Percentiles rank a stretch among this genome's conserved stretches.
Evolutionary conservation across 805 yeast genomes (phyloP).

Genomic region (Nematodospora valgi): DNA sequence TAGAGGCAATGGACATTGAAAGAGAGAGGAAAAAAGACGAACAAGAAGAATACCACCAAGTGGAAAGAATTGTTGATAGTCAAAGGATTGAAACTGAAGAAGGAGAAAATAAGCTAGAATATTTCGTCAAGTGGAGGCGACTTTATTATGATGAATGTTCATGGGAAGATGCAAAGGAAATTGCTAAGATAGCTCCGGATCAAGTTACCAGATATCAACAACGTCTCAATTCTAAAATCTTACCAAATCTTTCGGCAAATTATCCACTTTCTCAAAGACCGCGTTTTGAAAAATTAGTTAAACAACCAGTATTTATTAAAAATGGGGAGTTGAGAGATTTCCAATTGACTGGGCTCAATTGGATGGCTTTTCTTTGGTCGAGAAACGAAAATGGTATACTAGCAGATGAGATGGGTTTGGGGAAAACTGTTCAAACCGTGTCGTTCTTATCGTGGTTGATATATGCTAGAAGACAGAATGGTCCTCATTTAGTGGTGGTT

Average conservation of each 20-base stretch:
- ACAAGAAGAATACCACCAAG: slow-evolving; percentile 75
- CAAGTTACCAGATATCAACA: slow-evolving; percentile 82
- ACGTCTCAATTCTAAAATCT: slow-evolving; percentile 76
- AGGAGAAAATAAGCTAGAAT: slow-evolving; percentile 67
- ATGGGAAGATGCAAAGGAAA: slow-evolving; percentile 91
- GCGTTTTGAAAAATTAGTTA: slow-evolving; percentile 76
- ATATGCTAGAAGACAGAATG: slow-evolving; percentile 93
- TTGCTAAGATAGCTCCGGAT: slow-evolving; percentile 78
- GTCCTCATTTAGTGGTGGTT: slow-evolving; percentile 95
- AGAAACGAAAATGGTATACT: slow-evolving; percentile 93
- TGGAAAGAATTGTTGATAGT: slow-evolving; percentile 86
- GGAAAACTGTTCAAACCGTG: slow-evolving; percentile 94
- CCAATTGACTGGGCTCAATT: slow-evolving; percentile 95
- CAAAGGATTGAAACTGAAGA: slow-evolving; percentile 65
- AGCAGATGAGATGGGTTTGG: slow-evolving; percentile 98
- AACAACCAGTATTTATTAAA: slow-evolving; percentile 87
- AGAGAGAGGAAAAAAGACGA: slow-evolving; percentile 82
- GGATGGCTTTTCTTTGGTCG: slow-evolving; percentile 99
- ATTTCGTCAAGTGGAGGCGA: slow-evolving; percentile 91
- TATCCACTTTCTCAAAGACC: slow-evolving; percentile 76
- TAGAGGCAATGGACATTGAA: slow-evolving; percentile 91
- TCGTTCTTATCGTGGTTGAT: slow-evolving; percentile 92
- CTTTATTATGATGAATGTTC: slow-evolving; percentile 93
- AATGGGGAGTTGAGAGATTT: slow-evolving; percentile 93
- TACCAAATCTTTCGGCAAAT: slow-evolving; percentile 76